A percentile compares a stretch with the other conserved stretches of the same genome.
Conservation (phyloP, 257 asterid genomes). For the Paraleonurus japonicus region DNA sequence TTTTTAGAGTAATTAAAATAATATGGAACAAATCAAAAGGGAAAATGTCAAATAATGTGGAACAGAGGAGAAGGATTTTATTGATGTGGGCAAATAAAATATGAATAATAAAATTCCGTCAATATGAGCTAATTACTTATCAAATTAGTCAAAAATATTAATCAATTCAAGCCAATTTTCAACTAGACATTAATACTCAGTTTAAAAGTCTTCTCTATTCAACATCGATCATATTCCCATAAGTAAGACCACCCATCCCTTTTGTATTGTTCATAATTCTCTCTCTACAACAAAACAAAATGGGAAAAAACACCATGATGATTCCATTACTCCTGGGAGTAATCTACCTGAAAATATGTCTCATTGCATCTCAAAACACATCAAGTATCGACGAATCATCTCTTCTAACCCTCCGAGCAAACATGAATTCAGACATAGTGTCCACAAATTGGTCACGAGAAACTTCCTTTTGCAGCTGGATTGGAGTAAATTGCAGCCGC, state of each 20-base stretch:
- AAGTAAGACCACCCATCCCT: background rate
- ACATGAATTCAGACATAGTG: background rate
- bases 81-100: no score
- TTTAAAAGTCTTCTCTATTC: background rate
- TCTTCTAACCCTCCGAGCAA: background rate
- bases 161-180: background rate
- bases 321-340: background rate
- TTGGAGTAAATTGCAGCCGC: conserved; percentile 21
- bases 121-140: background rate
- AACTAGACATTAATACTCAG: background rate
- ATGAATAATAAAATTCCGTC: background rate
- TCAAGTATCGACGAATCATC: background rate
- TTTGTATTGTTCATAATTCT: background rate
- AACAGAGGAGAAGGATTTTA: no score
- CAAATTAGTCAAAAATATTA: background rate
- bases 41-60: no score
- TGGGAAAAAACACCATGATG: background rate
- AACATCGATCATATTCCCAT: background rate
- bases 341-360: background rate
- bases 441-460: conserved; percentile 18
- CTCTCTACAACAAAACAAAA: background rate
- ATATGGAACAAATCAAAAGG: no score
- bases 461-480: conserved; percentile 16
- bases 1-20: no score
- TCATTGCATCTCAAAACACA: background rate